A percentile compares a stretch with the other conserved stretches of the same genome.
Evolutionary conservation across 1,139 yeast species (phyloP).

Genomic region (Yamadazyma trypodendri): DNA sequence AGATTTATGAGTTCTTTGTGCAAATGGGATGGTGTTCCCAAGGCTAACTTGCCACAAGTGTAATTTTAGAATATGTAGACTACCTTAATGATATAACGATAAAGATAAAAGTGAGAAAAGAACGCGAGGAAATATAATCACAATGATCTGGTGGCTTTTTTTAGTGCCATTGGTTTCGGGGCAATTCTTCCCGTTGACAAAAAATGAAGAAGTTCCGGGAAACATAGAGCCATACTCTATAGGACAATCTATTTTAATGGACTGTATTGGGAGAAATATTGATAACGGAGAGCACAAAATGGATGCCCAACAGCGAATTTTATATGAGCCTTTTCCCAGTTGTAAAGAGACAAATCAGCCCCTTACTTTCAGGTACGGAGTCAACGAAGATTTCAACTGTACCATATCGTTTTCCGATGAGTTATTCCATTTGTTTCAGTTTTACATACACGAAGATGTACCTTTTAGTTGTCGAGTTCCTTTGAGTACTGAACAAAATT

Average conservation of each 20-base stretch:
- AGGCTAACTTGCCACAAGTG: constrained; percentile 33
- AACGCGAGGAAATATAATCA: neutral
- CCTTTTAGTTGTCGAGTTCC: constrained; percentile 73
- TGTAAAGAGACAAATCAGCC: constrained; percentile 69
- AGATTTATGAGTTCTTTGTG: constrained; percentile 88
- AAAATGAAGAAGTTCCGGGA: constrained; percentile 32
- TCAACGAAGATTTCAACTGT: constrained; percentile 56
- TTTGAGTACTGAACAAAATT: constrained; percentile 40
- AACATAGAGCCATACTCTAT: constrained; percentile 34
- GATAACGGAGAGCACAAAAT: constrained; percentile 76
- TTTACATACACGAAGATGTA: constrained; percentile 73
- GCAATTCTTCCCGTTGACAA: constrained; percentile 18
- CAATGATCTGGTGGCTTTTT: constrained; percentile 7
- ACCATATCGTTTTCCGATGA: constrained; percentile 67
- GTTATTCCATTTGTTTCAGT: constrained; percentile 67
- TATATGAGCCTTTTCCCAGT: constrained; percentile 57
- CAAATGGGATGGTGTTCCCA: constrained; percentile 81
- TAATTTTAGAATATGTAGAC: too few species aligned
- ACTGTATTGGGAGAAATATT: constrained; percentile 66
- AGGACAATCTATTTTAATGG: constrained; percentile 51
- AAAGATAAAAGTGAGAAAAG: neutral
- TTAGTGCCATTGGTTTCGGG: constrained; percentile 9
- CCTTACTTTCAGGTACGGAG: constrained; percentile 51
- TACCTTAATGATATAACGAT: constrained; percentile 2
- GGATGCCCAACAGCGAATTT: constrained; percentile 56